Percentiles rank a stretch among this genome's conserved stretches.
These are phyloP conservation scores for Clarireedia monteithiana DNA, from an alignment of 2,329 filamentous ascomycete genomes.

Conservation along the genomic window DNA sequence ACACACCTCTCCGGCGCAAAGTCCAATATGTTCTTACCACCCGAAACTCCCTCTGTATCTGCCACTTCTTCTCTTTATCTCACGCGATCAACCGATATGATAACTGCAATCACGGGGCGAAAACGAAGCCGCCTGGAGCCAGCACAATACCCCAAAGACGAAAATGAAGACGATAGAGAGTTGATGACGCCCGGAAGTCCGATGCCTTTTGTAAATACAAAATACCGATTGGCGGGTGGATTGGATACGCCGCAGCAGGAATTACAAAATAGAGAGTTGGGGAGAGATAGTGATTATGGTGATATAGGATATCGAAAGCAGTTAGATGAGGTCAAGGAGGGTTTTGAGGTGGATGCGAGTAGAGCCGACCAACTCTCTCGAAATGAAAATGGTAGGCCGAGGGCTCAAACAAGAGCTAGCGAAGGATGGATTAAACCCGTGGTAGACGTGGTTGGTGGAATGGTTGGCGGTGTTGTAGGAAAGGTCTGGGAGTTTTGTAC, in stretches of 20 bases:
- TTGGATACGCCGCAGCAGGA: slow-evolving; percentile 36
- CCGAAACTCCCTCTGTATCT: slow-evolving; percentile 32
- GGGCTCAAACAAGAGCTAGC: not conserved
- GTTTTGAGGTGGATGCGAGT: not conserved
- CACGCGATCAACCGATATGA: slow-evolving; percentile 16
- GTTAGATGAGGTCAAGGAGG: slow-evolving; percentile 14
- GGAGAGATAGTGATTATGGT: slow-evolving; percentile 21
- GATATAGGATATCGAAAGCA: slow-evolving; percentile 34
- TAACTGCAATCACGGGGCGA: not conserved
- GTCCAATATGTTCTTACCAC: slow-evolving; percentile 36
- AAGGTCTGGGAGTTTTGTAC: slow-evolving; percentile 79
- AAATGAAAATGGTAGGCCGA: slow-evolving; percentile 6
- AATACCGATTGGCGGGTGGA: slow-evolving; percentile 42
- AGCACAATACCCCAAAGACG: not conserved
- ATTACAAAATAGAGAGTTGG: slow-evolving; percentile 24
- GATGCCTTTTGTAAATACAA: slow-evolving; percentile 41
- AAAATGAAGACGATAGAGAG: slow-evolving; percentile 10
- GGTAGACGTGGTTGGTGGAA: slow-evolving; percentile 50
- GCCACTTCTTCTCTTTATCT: slow-evolving; percentile 28
- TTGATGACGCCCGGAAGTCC: slow-evolving; percentile 26
- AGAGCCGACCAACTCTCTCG: not conserved
- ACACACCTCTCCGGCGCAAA: slow-evolving; percentile 26
- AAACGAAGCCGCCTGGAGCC: not conserved
- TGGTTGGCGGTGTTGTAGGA: slow-evolving; percentile 60
- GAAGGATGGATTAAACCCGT: slow-evolving; percentile 30